phyloP scores from a whole-genome alignment of 2,329 filamentous ascomycete species.

The Penicillium sp. region DNA sequence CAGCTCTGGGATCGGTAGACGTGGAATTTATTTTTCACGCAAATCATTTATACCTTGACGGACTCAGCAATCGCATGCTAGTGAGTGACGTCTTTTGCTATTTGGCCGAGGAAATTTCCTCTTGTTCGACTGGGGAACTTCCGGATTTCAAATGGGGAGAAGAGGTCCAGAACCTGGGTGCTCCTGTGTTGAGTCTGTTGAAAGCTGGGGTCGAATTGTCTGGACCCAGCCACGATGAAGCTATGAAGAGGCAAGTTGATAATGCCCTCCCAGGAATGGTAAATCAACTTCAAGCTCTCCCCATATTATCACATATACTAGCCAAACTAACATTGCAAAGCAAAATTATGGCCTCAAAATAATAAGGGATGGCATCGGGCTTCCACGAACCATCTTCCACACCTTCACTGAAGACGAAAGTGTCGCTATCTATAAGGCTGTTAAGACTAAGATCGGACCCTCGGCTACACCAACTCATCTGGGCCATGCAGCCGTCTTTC shows the following conservation, averaged over 20 bases:
- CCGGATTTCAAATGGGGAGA: slow-evolving; percentile 6
- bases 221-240: slow-evolving; percentile 3
- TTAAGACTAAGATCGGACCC: slow-evolving; percentile 5
- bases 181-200: slow-evolving; percentile 1
- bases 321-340: not conserved
- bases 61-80: slow-evolving; percentile 8
- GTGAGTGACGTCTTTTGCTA: slow-evolving; percentile 5
- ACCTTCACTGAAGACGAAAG: slow-evolving; percentile 6
- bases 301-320: not conserved
- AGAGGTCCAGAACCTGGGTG: slow-evolving; percentile 6
- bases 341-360: not conserved
- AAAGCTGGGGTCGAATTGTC: not conserved
- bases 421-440: not conserved
- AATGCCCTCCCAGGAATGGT: not conserved
- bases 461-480: slow-evolving; percentile 2
- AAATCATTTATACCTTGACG: slow-evolving; percentile 10
- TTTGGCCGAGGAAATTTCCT: not conserved
- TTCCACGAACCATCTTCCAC: slow-evolving; percentile 9
- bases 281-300: too few species aligned
- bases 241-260: not conserved
- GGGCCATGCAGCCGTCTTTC: slow-evolving; percentile 10
- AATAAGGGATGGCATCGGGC: not conserved
- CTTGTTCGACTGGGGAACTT: not conserved
- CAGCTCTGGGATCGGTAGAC: not conserved
- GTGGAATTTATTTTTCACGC: slow-evolving; percentile 8